Evolutionary conservation across 441 rosid genomes (phyloP).

Genomic region (Gossypium schwendimanii): DNA sequence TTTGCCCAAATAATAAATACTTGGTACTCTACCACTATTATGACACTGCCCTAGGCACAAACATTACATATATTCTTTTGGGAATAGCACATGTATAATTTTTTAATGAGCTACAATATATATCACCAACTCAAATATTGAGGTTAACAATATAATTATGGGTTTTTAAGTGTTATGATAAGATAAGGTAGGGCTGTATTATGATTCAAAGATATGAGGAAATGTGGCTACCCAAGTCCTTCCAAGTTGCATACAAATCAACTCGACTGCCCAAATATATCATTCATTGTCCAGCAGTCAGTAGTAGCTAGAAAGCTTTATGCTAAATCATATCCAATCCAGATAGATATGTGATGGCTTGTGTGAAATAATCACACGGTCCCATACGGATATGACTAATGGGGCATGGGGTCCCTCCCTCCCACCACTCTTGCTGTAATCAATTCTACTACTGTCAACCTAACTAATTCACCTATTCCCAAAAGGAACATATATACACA

Average conservation of each 20-base stretch:
- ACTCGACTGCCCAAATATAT: not conserved
- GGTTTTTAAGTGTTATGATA: not conserved
- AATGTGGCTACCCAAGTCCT: not conserved
- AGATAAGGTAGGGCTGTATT: not conserved
- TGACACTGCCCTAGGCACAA: too few species aligned
- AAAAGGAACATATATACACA: not conserved
- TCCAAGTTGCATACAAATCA: not conserved
- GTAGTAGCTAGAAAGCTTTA: too few species aligned
- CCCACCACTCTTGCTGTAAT: not conserved
- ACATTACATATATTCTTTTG: too few species aligned
- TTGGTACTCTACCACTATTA: too few species aligned
- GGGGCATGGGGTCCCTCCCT: not conserved
- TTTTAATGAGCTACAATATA: not conserved
- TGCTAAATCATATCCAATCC: not conserved
- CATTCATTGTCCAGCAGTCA: not conserved
- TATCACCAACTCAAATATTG: too few species aligned
- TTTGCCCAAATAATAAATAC: too few species aligned
- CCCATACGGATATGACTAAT: not conserved
- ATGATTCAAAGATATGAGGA: not conserved
- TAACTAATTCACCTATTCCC: not conserved
- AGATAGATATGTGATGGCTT: not conserved
- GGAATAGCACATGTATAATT: too few species aligned
- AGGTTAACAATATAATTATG: not conserved
- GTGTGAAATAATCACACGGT: not conserved
- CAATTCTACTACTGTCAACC: not conserved